Base-by-base conservation (phyloP, 1,139 yeast genomes). In the Yamadazyma diddensiae region DNA sequence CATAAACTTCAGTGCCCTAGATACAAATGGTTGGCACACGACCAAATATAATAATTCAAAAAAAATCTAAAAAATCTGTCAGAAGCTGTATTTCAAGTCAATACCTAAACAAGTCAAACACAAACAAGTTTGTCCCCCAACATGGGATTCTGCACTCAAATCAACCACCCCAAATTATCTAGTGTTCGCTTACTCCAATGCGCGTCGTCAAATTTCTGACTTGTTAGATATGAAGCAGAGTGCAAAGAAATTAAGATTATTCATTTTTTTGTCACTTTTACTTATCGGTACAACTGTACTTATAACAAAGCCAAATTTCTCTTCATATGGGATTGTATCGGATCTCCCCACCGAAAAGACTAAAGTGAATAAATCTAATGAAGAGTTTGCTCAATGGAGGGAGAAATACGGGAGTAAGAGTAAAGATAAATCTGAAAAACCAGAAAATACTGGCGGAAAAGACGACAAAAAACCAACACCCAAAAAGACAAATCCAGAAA, bases 381-480 rank as follows among this genome's bases (percentile, higher is more conserved):
- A 38, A 18, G 40, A 38, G n/a, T 36, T 36, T 17, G 30, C 23
- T 5, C 23, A 32, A 15, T 39, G 39, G 42, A 39, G 35, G 28
- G 26, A 32, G n/a, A 24, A 27, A 14, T 28, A 32, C 9, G 35
- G 33, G 15, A 16, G 13, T 7, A 19, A 30, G 8, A 18, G 18
- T 4, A 15, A 29, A 26, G 27, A 27, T 21, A 30, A 28, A 14
- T 12, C 10, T 26, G 22, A 18, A 26, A 5, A 21, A 14, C 6
- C 20, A 6, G 20, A 26, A 26, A 26, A 16, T 5, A 14, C 15
- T n/a, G n/a, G 9, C 20, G 6, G 20, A 26, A 26, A 26, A 16
- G 6, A 14, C 15, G 17, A 18, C 15, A 23, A 23, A 14, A 14
- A 15, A 15, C 28, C 11, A 8, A 22, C 24, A 9, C 28, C 15